Evolutionary conservation across 495 filamentous ascomycete genomes (phyloP), one percentile per base, ranked within the genome.

Genomic region (Aspergillus conjunctus): DNA sequence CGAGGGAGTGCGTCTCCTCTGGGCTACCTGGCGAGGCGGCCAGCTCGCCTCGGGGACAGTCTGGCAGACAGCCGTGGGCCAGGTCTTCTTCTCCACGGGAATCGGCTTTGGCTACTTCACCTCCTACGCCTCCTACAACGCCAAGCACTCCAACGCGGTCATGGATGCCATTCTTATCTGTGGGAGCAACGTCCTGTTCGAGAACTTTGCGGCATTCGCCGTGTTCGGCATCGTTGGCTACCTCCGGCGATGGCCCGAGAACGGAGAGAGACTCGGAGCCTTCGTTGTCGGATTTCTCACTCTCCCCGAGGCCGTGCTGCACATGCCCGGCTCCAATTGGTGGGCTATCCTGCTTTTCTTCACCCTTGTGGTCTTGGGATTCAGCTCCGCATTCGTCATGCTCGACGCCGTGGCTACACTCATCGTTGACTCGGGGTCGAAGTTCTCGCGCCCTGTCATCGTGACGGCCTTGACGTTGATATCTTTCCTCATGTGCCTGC

Each of bases 171-270:
- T 76, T 17, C 65, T 77, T 12, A 74, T 78, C 51, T 69, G 66
- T 37, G 60, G 67, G 11, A 75, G 72, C 61, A 78, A 78, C 41
- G 62, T 71, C 14, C 60, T 74, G 6, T 75, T 78, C 37, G 74
- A 78, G 57, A 75, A 71, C 51, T 65, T 78, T 52, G 74, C 74
- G 1, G 75, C 75, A 3, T 78, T 78, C 46, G 72, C 74, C 10
- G 71, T 78, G 17, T 78, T 77, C 51, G 75, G 75, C 20, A 70
- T 78, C 15, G 66, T 78, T 12, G 75, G 75, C 1, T 75, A 68
- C 57, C 69, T 78, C 9, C 43, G 65, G 22, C 61, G 66, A 11
- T 69, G 66, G 62, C 72, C 74, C 3, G 32, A 70, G 15, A 64
- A 74, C 30, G 69, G 62, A n/a, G 66, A 64, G 15, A 51, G 68